Conservation (phyloP, 257 asterid species). For the Hygrophila difformis region DNA sequence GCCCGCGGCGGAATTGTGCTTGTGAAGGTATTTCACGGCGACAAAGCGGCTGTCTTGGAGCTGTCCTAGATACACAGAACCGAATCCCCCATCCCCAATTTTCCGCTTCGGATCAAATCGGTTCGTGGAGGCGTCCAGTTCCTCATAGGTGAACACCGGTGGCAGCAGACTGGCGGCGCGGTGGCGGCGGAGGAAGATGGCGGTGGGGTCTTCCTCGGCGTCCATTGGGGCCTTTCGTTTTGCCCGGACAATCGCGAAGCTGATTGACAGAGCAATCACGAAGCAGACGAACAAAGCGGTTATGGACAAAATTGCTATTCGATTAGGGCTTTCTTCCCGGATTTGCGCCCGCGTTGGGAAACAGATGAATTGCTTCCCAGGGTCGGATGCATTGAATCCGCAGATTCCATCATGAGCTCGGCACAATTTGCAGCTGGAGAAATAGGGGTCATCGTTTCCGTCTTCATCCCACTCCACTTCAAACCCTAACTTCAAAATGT, state of each 20-base stretch:
- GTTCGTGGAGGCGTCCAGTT: conserved; percentile 67
- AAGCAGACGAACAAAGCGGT: conserved; percentile 38
- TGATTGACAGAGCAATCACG: conserved; percentile 37
- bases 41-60: conserved; percentile 57
- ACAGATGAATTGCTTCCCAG: conserved; percentile 51
- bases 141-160: conserved; percentile 82
- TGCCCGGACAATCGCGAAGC: conserved; percentile 34
- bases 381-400: conserved; percentile 63
- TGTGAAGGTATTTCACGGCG: conserved; percentile 87
- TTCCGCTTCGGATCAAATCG: conserved; percentile 72
- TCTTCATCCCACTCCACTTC: conserved; percentile 85
- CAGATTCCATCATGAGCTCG: conserved; percentile 43
- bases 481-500: conserved; percentile 45
- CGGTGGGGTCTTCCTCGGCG: conserved; percentile 71
- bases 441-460: conserved; percentile 53
- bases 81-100: conserved; percentile 94
- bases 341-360: conserved; percentile 25
- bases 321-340: conserved; percentile 33
- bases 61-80: conserved; percentile 80
- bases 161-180: conserved; percentile 81
- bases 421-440: conserved; percentile 59
- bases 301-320: conserved; percentile 34
- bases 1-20: conserved; percentile 32
- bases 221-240: conserved; percentile 19
- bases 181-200: conserved; percentile 69